phyloP scores from a whole-genome alignment of 306 rosid genomes.

The Cucumis cinereus region DNA sequence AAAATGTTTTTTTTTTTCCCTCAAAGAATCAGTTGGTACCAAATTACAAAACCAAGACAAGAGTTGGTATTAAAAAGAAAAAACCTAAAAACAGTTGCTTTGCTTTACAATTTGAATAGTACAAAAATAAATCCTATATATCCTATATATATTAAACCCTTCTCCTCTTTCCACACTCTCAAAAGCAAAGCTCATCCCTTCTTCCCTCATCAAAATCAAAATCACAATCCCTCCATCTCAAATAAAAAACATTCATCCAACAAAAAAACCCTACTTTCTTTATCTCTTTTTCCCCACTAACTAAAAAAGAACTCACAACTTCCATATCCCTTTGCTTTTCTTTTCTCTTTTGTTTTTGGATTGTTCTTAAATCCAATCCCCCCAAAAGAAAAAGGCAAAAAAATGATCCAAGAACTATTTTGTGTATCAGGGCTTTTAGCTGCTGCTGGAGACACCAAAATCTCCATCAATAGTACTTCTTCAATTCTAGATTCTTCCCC shows the following conservation, averaged over 20 bases:
- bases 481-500: slow-evolving; percentile 17
- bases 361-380: slow-evolving; percentile 46
- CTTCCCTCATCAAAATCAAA: not conserved
- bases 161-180: not conserved
- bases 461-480: slow-evolving; percentile 19
- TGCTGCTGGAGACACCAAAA: slow-evolving; percentile 34
- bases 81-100: not conserved
- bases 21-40: not conserved
- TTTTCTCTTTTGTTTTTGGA: slow-evolving; percentile 35
- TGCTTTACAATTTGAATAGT: not conserved
- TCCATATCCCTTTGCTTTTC: slow-evolving; percentile 35
- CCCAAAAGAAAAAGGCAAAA: not conserved
- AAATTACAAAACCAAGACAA: not conserved
- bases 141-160: not conserved
- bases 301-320: slow-evolving; percentile 47
- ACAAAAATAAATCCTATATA: not conserved
- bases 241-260: not conserved
- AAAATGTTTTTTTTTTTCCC: not conserved
- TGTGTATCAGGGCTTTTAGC: slow-evolving; percentile 41
- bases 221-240: not conserved
- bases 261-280: slow-evolving; percentile 46
- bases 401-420: slow-evolving; percentile 87
- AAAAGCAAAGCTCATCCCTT: not conserved
- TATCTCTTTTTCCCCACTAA: slow-evolving; percentile 43
- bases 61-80: not conserved